Percentiles rank a stretch among this genome's conserved stretches.
phyloP scores from a whole-genome alignment of 2,329 filamentous ascomycete species.

The Ustilaginoidea virens region DNA sequence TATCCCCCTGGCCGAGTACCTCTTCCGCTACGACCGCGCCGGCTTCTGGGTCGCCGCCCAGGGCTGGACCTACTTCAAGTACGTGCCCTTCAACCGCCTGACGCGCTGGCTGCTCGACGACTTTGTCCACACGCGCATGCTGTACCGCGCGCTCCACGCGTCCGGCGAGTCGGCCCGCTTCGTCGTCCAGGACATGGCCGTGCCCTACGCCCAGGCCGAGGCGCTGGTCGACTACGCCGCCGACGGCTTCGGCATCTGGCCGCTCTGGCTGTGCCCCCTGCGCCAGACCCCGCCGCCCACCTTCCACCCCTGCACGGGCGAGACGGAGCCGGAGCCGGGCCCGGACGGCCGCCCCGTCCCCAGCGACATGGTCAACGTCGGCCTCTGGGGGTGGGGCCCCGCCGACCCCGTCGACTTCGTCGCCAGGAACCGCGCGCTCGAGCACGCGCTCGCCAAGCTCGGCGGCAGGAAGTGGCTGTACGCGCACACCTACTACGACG shows the following conservation, averaged over 20 bases:
- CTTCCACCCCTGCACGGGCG: slow-evolving; percentile 37
- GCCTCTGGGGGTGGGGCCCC: slow-evolving; percentile 70
- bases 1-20: slow-evolving; percentile 55
- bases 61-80: slow-evolving; percentile 51
- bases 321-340: slow-evolving; percentile 12
- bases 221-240: slow-evolving; percentile 40
- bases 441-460: slow-evolving; percentile 51
- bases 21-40: slow-evolving; percentile 63
- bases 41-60: slow-evolving; percentile 58
- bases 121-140: slow-evolving; percentile 58
- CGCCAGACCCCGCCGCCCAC: slow-evolving; percentile 31
- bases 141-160: slow-evolving; percentile 56
- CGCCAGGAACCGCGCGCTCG: slow-evolving; percentile 52
- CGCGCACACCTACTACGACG: slow-evolving; percentile 70
- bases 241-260: slow-evolving; percentile 37
- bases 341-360: slow-evolving; percentile 7
- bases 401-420: slow-evolving; percentile 43
- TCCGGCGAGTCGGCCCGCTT: slow-evolving; percentile 49
- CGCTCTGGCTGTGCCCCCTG: slow-evolving; percentile 43
- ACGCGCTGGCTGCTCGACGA: slow-evolving; percentile 57
- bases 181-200: slow-evolving; percentile 52
- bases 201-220: slow-evolving; percentile 36
- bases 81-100: slow-evolving; percentile 47
- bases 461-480: slow-evolving; percentile 80
- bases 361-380: slow-evolving; percentile 41